phyloP scores from a whole-genome alignment of 768 basidiomycete genomes.

The Cystofilobasidium ferigula region DNA sequence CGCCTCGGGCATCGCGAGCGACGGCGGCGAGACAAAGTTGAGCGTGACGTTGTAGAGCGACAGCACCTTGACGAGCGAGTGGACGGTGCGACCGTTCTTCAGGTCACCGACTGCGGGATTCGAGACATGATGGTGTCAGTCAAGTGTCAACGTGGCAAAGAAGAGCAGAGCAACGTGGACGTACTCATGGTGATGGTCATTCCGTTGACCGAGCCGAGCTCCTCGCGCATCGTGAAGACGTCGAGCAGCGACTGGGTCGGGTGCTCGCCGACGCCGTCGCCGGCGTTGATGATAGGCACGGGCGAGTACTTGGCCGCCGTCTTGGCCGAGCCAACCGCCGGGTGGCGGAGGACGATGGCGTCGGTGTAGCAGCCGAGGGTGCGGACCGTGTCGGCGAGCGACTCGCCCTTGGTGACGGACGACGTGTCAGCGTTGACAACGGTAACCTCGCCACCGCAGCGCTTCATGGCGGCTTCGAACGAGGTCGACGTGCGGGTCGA shows the following conservation, averaged over 20 bases:
- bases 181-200: slow-evolving; percentile 55
- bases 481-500: slow-evolving; percentile 91
- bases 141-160: slow-evolving; percentile 13
- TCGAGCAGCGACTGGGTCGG: slow-evolving; percentile 53
- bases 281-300: slow-evolving; percentile 90
- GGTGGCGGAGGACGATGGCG: slow-evolving; percentile 87
- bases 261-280: slow-evolving; percentile 94
- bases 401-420: slow-evolving; percentile 88
- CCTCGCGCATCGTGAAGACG: slow-evolving; percentile 84
- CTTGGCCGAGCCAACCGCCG: slow-evolving; percentile 86
- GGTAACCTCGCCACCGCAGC: slow-evolving; percentile 92
- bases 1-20: slow-evolving; percentile 74
- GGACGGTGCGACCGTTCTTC: slow-evolving; percentile 95
- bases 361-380: slow-evolving; percentile 92
- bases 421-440: slow-evolving; percentile 67
- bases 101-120: slow-evolving; percentile 64
- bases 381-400: slow-evolving; percentile 79
- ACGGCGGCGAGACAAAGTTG: slow-evolving; percentile 85
- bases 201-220: slow-evolving; percentile 94
- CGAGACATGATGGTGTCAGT: background rate
- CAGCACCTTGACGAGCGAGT: slow-evolving; percentile 83
- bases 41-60: slow-evolving; percentile 84
- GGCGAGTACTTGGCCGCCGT: slow-evolving; percentile 91
- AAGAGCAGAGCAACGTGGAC: slow-evolving; percentile 20
- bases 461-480: slow-evolving; percentile 97